phyloP scores from a whole-genome alignment of 192 early-diverging fungal genomes.

The Paraglomus brasilianum region DNA sequence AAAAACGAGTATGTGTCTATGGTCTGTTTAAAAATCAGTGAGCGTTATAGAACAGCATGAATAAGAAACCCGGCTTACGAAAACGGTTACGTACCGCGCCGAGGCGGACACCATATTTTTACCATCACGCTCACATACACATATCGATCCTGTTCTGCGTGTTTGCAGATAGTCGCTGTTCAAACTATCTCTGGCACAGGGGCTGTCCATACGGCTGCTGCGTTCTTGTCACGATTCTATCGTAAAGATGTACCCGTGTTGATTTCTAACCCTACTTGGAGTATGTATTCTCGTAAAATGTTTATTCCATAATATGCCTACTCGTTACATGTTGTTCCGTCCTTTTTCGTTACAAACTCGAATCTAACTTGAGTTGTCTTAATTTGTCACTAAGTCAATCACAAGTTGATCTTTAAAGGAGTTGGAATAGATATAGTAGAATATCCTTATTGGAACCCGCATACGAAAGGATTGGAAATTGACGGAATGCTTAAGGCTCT shows the following conservation, averaged over 20 bases:
- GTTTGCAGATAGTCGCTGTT: slow-evolving; percentile 47
- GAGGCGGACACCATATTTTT: too few species aligned
- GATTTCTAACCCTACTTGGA: slow-evolving; percentile 97
- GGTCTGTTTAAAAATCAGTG: too few species aligned
- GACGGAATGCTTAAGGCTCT: slow-evolving; percentile 72
- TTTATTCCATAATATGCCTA: slow-evolving; percentile 31
- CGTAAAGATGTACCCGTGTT: slow-evolving; percentile 64
- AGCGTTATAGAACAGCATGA: too few species aligned
- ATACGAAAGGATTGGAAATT: slow-evolving; percentile 74
- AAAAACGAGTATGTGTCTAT: slow-evolving; percentile 60
- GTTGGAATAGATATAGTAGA: slow-evolving; percentile 82
- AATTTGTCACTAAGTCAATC: slow-evolving; percentile 61
- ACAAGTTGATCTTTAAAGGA: slow-evolving; percentile 82
- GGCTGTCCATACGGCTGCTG: slow-evolving; percentile 81
- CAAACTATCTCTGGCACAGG: slow-evolving; percentile 98
- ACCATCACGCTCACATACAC: too few species aligned
- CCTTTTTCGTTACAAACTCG: not conserved
- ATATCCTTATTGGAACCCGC: slow-evolving; percentile 89
- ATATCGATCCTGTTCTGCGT: not conserved
- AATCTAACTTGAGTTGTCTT: slow-evolving; percentile 16
- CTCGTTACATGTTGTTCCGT: not conserved
- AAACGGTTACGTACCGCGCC: too few species aligned
- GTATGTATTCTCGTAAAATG: slow-evolving; percentile 43
- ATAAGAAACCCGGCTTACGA: too few species aligned
- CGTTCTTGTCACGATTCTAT: slow-evolving; percentile 77